phyloP scores from a whole-genome alignment of 768 basidiomycete genomes.

The Macrolepiota fuliginosa region DNA sequence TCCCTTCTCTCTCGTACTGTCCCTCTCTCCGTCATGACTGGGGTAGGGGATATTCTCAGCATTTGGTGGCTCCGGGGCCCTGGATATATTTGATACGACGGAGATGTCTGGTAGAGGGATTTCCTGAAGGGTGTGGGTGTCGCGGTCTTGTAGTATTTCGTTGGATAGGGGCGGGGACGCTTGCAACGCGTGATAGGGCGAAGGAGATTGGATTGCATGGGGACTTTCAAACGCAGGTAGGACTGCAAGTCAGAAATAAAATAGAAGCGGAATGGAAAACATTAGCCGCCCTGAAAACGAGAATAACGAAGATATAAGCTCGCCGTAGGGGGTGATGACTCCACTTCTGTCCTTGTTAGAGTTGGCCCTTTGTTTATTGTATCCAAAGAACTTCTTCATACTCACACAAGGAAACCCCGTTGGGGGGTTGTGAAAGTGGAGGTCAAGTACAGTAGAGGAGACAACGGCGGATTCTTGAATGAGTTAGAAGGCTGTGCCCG shows the following conservation, averaged over 20 bases:
- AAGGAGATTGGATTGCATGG: background rate
- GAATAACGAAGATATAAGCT: background rate
- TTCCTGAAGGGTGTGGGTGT: slow-evolving; percentile 15
- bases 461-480: background rate
- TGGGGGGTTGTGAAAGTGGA: background rate
- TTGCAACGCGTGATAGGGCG: slow-evolving; percentile 16
- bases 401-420: slow-evolving; percentile 1
- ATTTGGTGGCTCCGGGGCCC: slow-evolving; percentile 56
- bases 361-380: slow-evolving; percentile 39
- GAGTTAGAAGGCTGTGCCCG: slow-evolving; percentile 12
- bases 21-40: slow-evolving; percentile 26
- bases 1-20: slow-evolving; percentile 44
- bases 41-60: slow-evolving; percentile 5
- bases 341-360: slow-evolving; percentile 8
- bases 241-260: background rate
- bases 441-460: background rate
- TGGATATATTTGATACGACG: slow-evolving; percentile 54
- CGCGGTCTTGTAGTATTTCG: background rate
- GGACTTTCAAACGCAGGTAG: background rate
- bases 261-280: background rate
- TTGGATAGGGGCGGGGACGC: background rate
- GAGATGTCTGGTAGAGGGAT: slow-evolving; percentile 26
- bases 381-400: slow-evolving; percentile 64
- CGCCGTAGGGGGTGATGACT: background rate
- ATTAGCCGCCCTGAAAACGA: background rate